These are phyloP conservation scores for Ustilago lituana DNA, from an alignment of 1,284 basidiomycete species.

Conservation along the genomic window DNA sequence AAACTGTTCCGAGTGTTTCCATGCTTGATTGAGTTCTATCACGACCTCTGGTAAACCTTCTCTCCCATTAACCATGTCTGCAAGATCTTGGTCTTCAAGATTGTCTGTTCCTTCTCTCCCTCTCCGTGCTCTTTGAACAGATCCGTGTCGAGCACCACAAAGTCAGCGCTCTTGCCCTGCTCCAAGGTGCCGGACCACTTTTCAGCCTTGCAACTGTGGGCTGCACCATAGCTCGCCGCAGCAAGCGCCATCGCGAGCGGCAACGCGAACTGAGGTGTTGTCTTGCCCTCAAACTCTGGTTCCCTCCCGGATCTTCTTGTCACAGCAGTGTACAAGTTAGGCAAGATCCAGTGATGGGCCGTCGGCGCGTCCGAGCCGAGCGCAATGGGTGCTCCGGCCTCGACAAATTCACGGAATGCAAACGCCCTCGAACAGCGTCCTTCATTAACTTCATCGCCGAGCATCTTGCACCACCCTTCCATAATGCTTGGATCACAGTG, in stretches of 20 bases:
- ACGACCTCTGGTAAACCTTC: constrained; percentile 25
- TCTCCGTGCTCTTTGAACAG: constrained; percentile 32
- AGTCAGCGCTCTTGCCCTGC: constrained; percentile 43
- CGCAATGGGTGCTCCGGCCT: constrained; percentile 41
- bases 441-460: constrained; percentile 29
- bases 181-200: constrained; percentile 32
- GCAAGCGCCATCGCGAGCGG: constrained; percentile 41
- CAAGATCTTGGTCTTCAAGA: constrained; percentile 36
- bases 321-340: constrained; percentile 43
- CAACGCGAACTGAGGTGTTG: constrained; percentile 45
- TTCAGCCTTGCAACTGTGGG: constrained; percentile 47
- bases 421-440: constrained; percentile 42
- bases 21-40: not conserved
- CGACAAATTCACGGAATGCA: constrained; percentile 46
- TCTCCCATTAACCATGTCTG: constrained; percentile 43
- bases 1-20: not conserved
- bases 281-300: constrained; percentile 19
- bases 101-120: constrained; percentile 32
- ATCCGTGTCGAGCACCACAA: constrained; percentile 47
- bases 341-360: constrained; percentile 38
- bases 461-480: constrained; percentile 45
- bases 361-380: constrained; percentile 48
- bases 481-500: constrained; percentile 43
- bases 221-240: constrained; percentile 42
- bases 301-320: constrained; percentile 38